Evolutionary conservation across 2,329 filamentous ascomycete species (phyloP), one percentile per base, ranked within the genome.

Genomic region (Epichloe uncinata): DNA sequence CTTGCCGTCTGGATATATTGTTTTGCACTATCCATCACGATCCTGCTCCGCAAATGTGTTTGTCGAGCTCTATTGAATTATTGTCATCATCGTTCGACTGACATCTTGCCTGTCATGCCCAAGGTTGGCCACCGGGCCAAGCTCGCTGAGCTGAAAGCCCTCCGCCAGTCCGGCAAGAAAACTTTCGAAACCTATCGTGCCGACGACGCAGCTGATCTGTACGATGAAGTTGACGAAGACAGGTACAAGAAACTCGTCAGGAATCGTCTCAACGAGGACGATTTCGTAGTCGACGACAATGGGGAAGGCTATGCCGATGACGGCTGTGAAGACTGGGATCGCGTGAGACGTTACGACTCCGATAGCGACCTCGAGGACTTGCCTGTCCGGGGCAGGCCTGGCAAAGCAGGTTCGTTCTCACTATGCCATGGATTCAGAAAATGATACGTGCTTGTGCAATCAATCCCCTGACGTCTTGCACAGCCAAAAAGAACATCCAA

Each of bases 231-330:
- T 45, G 90, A 97, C 62, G 93, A 98, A 60, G 91, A 93, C 61
- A 85, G 87, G 47, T 98, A 98, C 74, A 96, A 96, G 73, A 94
- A 94, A 66, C 84, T 97, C 57, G 89, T 98, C 13, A 81, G 93
- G 41, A 81, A 84, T 50, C 84, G 93, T 44, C 74, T 98, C 47
- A 87, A 97, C 62, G 77, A 95, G 61, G 93, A 98, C 60, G 93
- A 98, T 69, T 98, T 98, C 61, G 91, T 98, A 48, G 90, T 98
- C 53, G 93, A 97, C 71, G 93, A 98, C 70, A 95, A 96, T 71
- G 91, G 91, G 61, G 88, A 91, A 64, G 91, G 93, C 37, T 98
- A 98, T 62, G 91, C 88, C 56, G 91, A 97, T 64, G 93, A 97
- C 63, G 93, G 93, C 53, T 84, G 93, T 50, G 90, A 95, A 69